phyloP scores from a whole-genome alignment of 1,139 yeast species.

The Geotrichum cucujoidarum region DNA sequence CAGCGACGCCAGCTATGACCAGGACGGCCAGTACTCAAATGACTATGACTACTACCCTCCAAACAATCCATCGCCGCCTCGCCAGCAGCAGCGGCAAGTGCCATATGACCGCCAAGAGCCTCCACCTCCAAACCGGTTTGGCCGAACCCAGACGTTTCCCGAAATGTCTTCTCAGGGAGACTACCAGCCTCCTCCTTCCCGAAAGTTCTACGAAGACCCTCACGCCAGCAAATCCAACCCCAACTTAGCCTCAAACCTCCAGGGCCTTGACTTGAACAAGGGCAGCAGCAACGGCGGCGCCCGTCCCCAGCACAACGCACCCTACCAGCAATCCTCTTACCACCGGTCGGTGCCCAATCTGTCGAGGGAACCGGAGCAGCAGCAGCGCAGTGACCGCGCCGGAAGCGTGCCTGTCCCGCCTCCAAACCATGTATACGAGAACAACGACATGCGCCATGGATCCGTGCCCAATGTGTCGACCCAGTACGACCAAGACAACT shows the following conservation, averaged over 20 bases:
- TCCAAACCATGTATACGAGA: constrained; percentile 4
- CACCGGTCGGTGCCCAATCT: not conserved
- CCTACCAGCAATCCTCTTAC: not conserved
- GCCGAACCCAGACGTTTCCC: not conserved
- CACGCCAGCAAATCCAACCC: not conserved
- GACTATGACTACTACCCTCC: not conserved
- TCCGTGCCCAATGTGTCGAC: constrained; percentile 13
- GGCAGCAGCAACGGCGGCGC: too few relatives aligned
- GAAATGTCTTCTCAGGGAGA: not conserved
- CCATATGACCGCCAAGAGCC: not conserved
- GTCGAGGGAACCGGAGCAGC: too few relatives aligned
- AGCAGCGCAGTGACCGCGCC: constrained; percentile 7
- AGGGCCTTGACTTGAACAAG: not conserved
- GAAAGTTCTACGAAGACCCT: not conserved
- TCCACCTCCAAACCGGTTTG: not conserved
- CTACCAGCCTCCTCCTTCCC: not conserved
- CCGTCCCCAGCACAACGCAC: not conserved
- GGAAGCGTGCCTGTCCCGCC: constrained; percentile 18
- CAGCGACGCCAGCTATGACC: too few relatives aligned
- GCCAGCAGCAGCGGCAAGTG: not conserved
- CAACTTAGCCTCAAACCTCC: not conserved
- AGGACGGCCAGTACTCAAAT: not conserved
- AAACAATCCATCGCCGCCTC: too few relatives aligned
- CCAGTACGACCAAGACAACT: not conserved
- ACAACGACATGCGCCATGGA: constrained; percentile 7